These are phyloP conservation scores for Basipetospora sp. DNA, from an alignment of 2,329 filamentous ascomycete genomes.

Conservation along the genomic window DNA sequence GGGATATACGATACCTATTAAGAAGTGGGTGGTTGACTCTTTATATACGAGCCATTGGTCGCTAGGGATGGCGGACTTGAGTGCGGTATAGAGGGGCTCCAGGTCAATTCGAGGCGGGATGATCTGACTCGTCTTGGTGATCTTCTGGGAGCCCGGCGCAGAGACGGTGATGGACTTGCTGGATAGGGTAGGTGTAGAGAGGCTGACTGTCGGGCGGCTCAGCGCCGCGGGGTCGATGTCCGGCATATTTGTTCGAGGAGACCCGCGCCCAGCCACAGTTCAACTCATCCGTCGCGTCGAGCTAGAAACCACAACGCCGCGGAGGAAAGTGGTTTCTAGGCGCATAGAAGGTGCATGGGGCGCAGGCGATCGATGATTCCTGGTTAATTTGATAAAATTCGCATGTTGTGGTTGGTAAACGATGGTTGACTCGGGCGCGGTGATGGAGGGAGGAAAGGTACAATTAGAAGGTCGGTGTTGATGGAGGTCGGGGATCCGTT, in stretches of 20 bases:
- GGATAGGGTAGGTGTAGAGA: conserved; percentile 44
- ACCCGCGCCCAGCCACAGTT: background rate
- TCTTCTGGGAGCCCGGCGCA: conserved; percentile 32
- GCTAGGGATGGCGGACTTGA: conserved; percentile 42
- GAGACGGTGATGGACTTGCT: conserved; percentile 43
- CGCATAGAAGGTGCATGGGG: conserved; percentile 20
- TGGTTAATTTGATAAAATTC: conserved; percentile 28
- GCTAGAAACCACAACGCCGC: conserved; percentile 29
- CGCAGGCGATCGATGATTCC: conserved; percentile 26
- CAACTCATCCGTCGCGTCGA: conserved; percentile 31
- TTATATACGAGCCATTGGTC: conserved; percentile 54
- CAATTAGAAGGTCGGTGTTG: no score
- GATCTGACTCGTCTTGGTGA: conserved; percentile 45
- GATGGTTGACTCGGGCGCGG: background rate
- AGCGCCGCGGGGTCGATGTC: conserved; percentile 58
- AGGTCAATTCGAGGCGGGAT: conserved; percentile 53
- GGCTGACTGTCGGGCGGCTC: conserved; percentile 43
- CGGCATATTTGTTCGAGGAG: conserved; percentile 34
- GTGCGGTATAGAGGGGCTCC: conserved; percentile 46
- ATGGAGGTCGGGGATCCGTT: no score
- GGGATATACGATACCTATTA: conserved; percentile 33
- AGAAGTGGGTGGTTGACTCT: conserved; percentile 45
- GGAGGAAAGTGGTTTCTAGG: conserved; percentile 28
- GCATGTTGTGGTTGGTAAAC: conserved; percentile 23
- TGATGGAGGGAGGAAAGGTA: no score